phyloP scores from a whole-genome alignment of 805 yeast species.

The Schwanniomyces yamadae region DNA sequence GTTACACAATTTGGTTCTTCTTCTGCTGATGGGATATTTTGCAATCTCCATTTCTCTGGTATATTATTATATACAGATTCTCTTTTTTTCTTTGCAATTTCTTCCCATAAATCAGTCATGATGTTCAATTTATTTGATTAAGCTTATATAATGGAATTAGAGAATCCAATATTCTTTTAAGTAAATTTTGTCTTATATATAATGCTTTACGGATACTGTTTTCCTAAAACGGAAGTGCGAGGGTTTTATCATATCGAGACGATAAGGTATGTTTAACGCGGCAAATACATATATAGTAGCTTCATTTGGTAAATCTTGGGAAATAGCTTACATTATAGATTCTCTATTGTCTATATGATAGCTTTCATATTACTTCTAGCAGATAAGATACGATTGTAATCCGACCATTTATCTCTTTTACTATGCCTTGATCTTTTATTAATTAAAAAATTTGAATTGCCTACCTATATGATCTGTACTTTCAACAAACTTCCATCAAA shows the following conservation, averaged over 20 bases:
- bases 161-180: no score
- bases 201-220: not conserved
- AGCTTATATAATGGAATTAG: no score
- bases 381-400: no score
- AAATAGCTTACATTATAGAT: no score
- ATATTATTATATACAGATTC: conserved; percentile 5
- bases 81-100: conserved; percentile 5
- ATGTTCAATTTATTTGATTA: not conserved
- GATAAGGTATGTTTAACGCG: not conserved
- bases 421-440: no score
- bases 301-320: not conserved
- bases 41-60: conserved; percentile 9
- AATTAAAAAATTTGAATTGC: no score
- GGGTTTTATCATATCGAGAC: no score
- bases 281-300: not conserved
- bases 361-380: no score
- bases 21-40: conserved; percentile 5
- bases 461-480: not conserved
- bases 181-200: no score
- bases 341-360: no score
- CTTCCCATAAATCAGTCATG: conserved; percentile 5
- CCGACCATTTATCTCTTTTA: no score
- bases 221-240: not conserved
- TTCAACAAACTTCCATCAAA: conserved; percentile 1
- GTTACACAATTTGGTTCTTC: conserved; percentile 3